Evolutionary conservation across 371 early-diverging fungal species (phyloP).

Genomic region (Nematocida sp.): DNA sequence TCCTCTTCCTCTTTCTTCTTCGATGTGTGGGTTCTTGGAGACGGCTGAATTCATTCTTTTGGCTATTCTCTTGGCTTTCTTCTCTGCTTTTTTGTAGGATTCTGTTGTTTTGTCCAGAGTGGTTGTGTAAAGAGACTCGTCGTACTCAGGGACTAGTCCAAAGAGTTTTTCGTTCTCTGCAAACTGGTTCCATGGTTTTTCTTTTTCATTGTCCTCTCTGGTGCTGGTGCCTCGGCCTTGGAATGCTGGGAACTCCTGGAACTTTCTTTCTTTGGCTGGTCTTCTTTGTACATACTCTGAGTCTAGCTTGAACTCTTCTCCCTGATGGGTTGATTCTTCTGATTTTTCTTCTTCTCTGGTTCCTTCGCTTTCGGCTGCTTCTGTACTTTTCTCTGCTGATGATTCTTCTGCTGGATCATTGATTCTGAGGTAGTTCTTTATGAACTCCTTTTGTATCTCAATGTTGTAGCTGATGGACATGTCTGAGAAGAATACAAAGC

Average conservation of each 20-base stretch:
- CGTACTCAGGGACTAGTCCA: slow-evolving; percentile 83
- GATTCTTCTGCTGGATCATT: not conserved
- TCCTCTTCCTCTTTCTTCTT: slow-evolving; percentile 78
- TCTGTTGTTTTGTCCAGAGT: slow-evolving; percentile 74
- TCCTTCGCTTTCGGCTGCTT: not conserved
- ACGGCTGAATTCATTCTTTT: slow-evolving; percentile 74
- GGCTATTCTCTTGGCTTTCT: slow-evolving; percentile 76
- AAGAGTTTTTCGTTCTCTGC: slow-evolving; percentile 83
- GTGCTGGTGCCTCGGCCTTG: not conserved
- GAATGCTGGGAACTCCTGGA: not conserved
- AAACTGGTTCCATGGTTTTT: slow-evolving; percentile 91
- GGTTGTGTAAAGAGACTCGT: slow-evolving; percentile 88
- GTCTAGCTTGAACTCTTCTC: not conserved
- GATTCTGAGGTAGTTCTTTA: slow-evolving; percentile 6
- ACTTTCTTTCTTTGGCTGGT: not conserved
- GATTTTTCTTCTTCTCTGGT: not conserved
- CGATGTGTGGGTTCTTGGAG: slow-evolving; percentile 73
- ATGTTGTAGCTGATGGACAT: slow-evolving; percentile 19
- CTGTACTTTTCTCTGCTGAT: not conserved
- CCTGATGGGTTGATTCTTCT: no score
- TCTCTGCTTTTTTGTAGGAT: slow-evolving; percentile 76
- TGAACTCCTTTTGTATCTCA: slow-evolving; percentile 11
- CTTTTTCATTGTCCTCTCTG: not conserved
- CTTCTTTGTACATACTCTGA: not conserved
- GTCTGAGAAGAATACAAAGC: slow-evolving; percentile 38